Base-by-base conservation (phyloP, 805 yeast species). In the Ogataea kodamae region DNA sequence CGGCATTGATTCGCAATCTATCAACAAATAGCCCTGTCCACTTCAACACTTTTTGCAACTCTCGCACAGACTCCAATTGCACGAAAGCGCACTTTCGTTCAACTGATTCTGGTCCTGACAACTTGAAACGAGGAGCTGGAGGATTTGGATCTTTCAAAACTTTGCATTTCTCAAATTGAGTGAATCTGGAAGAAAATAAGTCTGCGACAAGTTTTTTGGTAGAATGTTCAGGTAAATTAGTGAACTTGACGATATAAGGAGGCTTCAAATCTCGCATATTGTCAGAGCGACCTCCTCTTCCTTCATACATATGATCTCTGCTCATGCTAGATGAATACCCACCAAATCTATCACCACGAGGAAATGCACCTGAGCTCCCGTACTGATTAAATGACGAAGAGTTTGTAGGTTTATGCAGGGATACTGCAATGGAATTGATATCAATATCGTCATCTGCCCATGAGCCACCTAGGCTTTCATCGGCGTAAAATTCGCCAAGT, bases 401-500 rank as follows among this genome's bases (percentile, higher is more conserved):
- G 13, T 28, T 33, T 9, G 25, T 24, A 16, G 45, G 50, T 14
- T 42, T 42, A 18, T 46, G 33, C 5, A 45, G 38, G 5, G 74
- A 70, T 8, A 74, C 72, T 24, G 74, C 73, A 46, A 78, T 75
- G 22, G 81, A 70, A 25, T 70, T 68, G 57, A 78, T 62, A 50
- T 78, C 86, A 37, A 78, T 74, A 49, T 78, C 83, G 51, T 74
- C 84, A 46, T 78, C 85, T 11, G 83, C 84, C 86, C 86, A 78
- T 6, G 77, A 72, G 6, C 72, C 70, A 10, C 76, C 77, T 23
- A 67, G 48, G 25, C 63, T 50, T 28, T 66, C 63, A 40, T 67
- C 72, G 17, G 64, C 67, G 33, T 64, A 55, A 49, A 69, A 68
- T 42, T 68, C 74, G 39, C 63, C 64, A 17, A 68, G 50, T 18